Base-by-base conservation (phyloP, 2,329 filamentous ascomycete species). In the Sphaerulina musiva region DNA sequence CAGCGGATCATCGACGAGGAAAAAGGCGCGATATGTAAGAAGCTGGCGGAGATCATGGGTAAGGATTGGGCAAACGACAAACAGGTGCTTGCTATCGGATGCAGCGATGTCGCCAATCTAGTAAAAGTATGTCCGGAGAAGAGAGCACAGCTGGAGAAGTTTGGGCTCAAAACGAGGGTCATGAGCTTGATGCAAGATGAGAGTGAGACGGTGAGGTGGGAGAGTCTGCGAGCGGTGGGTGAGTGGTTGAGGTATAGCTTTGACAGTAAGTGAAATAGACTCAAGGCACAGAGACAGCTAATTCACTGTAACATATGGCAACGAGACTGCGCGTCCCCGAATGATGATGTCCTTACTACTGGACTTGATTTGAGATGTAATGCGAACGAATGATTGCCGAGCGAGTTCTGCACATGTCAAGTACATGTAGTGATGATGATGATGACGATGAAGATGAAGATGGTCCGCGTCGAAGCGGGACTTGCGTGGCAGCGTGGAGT, bases 171-270 rank as follows among this genome's bases (percentile, higher is more conserved):
- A 80, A 82, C 81, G 14, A 80, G 89, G 62, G 85, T 95, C 57
- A 95, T 96, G 90, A 87, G 90, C 74, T 77, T 96, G 66, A 96
- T 96, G 91, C 84, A 83, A 65, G 89, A 95, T 68, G 79, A 83
- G 55, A 89, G 95, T 66, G 90, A 95, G 75, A 85, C 83, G 56
- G 89, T 96, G 45, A 80, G 91, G 67, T 96, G 90, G 89, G 91
- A 96, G 77, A 93, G 88, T 72, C 74, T 96, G 74, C 83, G 86
- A 65, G 90, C 91, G 12, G 82, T 96, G 40, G 85, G 85, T 17
- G 85, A 86, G 69, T 89, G 85, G 84, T 71, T 89, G 69, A 79
- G 84, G 64, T 88, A 88, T 74, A 86, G 77, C 57, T 84, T 85
- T 70, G 80, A 83, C 60, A 60, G 55, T 43, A 57, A 51, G 57